Conservation (phyloP, 2,329 filamentous ascomycete genomes). For the Aspergillus arachidicola region DNA sequence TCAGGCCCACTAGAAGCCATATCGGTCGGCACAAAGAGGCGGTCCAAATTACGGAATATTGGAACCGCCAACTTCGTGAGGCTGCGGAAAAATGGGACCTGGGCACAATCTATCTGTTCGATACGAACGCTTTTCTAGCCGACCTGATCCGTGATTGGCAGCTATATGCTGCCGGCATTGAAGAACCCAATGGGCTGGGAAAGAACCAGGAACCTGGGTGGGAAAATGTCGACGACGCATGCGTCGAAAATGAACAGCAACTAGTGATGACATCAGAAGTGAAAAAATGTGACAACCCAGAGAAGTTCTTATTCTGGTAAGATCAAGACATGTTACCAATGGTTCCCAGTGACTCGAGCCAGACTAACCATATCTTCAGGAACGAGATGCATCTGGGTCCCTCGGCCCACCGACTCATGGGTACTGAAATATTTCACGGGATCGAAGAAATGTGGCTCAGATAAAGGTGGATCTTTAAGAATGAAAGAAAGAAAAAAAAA, state of each 20-base stretch:
- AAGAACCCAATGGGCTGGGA: conserved; percentile 37
- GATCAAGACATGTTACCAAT: conserved; percentile 16
- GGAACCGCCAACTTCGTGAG: conserved; percentile 36
- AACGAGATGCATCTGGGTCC: conserved; percentile 45
- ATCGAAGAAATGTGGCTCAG: conserved; percentile 38
- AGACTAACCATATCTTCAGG: conserved; percentile 30
- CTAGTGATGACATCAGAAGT: conserved; percentile 35
- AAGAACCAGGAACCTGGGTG: conserved; percentile 36
- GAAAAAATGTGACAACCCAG: conserved; percentile 37
- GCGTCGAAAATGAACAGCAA: conserved; percentile 31
- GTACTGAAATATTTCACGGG: conserved; percentile 39
- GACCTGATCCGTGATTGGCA: conserved; percentile 44
- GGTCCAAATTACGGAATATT: conserved; percentile 35
- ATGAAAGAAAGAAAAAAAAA: not conserved
- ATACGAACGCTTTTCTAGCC: conserved; percentile 42
- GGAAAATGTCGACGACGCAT: conserved; percentile 41
- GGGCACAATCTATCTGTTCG: conserved; percentile 41
- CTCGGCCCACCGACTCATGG: conserved; percentile 41
- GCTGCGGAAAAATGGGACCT: conserved; percentile 35
- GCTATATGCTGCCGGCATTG: conserved; percentile 37
- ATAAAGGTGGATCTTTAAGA: conserved; percentile 8
- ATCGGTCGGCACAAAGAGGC: conserved; percentile 35
- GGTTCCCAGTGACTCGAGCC: conserved; percentile 7
- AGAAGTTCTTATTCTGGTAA: conserved; percentile 47
- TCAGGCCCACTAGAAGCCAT: conserved; percentile 26